phyloP scores from a whole-genome alignment of 1,284 basidiomycete genomes.

The Tilletia setariae region DNA sequence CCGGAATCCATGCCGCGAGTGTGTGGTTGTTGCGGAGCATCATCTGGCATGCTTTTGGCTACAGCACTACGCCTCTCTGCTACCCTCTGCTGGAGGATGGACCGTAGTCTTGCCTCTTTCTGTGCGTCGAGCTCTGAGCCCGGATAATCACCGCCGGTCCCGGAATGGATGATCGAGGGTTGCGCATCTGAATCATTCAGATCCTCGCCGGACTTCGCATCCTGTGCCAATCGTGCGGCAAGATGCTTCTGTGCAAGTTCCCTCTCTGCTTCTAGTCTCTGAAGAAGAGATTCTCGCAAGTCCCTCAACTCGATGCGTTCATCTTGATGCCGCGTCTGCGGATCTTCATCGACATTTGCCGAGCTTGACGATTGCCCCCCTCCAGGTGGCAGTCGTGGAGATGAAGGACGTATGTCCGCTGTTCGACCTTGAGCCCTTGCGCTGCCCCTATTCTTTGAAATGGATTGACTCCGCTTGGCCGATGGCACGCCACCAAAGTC shows the following conservation, averaged over 20 bases:
- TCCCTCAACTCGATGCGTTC: neutral
- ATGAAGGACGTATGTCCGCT: too few relatives aligned
- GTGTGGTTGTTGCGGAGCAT: too few relatives aligned
- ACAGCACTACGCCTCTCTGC: neutral
- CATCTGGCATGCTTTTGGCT: too few relatives aligned
- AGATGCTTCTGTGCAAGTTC: neutral
- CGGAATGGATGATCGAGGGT: neutral
- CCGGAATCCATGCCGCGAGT: too few relatives aligned
- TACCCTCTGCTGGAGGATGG: neutral
- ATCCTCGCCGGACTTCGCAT: neutral
- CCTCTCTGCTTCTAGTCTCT: conserved; percentile 1
- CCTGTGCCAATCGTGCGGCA: neutral
- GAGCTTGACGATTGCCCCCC: too few relatives aligned
- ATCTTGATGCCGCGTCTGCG: neutral
- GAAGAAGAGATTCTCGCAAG: neutral
- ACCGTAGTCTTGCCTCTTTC: neutral
- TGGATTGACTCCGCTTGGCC: too few relatives aligned
- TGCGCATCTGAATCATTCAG: neutral
- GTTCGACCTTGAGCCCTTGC: too few relatives aligned
- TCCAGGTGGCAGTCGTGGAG: neutral
- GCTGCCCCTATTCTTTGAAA: too few relatives aligned
- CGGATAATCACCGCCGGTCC: neutral
- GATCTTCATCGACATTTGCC: neutral
- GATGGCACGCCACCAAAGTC: neutral
- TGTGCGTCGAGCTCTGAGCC: neutral